A percentile compares a stretch with the other conserved stretches of the same genome.
phyloP scores from a whole-genome alignment of 805 yeast species.

The Pichia thaimueangensis region DNA sequence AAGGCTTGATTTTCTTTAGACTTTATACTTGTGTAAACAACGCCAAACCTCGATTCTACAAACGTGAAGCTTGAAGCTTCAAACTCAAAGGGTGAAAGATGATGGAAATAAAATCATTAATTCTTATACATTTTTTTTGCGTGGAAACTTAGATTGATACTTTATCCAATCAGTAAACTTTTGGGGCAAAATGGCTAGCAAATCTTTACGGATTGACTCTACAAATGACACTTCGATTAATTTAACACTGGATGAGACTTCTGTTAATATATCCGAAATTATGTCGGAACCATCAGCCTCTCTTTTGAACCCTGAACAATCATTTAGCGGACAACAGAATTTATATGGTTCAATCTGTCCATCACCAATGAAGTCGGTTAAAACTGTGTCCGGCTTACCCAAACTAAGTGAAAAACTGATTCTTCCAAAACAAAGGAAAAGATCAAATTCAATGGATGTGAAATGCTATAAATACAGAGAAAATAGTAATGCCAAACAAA shows the following conservation, averaged over 20 bases:
- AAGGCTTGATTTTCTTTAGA: no score
- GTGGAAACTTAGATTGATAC: no score
- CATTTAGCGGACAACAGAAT: conserved; percentile 19
- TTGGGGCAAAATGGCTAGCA: no score
- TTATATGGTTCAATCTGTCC: conserved; percentile 23
- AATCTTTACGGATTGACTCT: no score
- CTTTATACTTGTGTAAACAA: no score
- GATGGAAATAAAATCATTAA: no score
- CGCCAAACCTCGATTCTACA: no score
- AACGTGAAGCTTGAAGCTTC: no score
- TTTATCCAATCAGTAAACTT: no score
- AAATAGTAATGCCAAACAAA: background rate
- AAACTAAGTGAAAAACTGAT: conserved; percentile 15
- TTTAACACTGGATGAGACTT: background rate
- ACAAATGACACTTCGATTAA: conserved; percentile 1
- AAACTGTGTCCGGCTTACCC: conserved; percentile 14
- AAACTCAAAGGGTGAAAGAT: no score
- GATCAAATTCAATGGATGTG: conserved; percentile 1
- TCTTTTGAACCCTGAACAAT: conserved; percentile 4
- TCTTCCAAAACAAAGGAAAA: conserved; percentile 21
- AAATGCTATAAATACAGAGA: background rate
- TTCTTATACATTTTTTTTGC: no score
- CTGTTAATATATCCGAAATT: background rate
- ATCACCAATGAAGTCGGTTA: conserved; percentile 22
- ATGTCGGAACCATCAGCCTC: conserved; percentile 1